A percentile compares a stretch with the other conserved stretches of the same genome.
These are phyloP conservation scores for Isoetes engelmannii DNA, from an alignment of 83 land plant genomes.

Conservation along the genomic window DNA sequence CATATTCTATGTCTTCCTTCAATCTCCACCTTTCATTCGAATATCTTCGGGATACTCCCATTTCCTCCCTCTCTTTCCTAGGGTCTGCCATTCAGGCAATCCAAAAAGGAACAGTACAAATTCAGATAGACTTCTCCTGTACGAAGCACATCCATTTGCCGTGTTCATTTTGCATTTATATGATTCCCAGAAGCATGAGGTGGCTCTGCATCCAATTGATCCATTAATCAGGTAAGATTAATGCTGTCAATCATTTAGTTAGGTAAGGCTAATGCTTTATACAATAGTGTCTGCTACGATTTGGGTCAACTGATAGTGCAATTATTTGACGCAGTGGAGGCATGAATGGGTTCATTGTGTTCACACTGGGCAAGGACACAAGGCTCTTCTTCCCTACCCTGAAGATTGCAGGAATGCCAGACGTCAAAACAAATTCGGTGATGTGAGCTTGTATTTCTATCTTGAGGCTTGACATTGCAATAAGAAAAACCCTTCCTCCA, in stretches of 20 bases:
- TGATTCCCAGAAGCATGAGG: not conserved
- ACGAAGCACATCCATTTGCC: not conserved
- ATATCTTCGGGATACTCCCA: too few relatives aligned
- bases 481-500: too few relatives aligned
- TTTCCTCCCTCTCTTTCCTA: too few relatives aligned
- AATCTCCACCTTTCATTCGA: too few relatives aligned
- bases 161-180: not conserved
- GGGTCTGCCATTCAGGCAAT: too few relatives aligned
- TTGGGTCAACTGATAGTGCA: not conserved
- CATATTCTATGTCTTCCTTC: too few relatives aligned
- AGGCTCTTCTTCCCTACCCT: not conserved
- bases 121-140: not conserved
- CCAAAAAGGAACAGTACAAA: not conserved
- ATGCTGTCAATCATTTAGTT: not conserved
- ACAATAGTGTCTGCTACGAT: not conserved
- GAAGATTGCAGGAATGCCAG: slow-evolving; percentile 3
- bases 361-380: not conserved
- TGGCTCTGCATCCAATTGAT: slow-evolving; percentile 5
- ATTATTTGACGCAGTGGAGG: slow-evolving; percentile 9
- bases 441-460: slow-evolving; percentile 15
- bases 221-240: not conserved
- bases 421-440: not conserved
- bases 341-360: slow-evolving; percentile 10
- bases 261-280: not conserved
- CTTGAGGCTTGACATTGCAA: too few relatives aligned